A percentile compares a stretch with the other conserved stretches of the same genome.
These are phyloP conservation scores for Neurospora sp. DNA, from an alignment of 495 filamentous ascomycete genomes.

Conservation along the genomic window DNA sequence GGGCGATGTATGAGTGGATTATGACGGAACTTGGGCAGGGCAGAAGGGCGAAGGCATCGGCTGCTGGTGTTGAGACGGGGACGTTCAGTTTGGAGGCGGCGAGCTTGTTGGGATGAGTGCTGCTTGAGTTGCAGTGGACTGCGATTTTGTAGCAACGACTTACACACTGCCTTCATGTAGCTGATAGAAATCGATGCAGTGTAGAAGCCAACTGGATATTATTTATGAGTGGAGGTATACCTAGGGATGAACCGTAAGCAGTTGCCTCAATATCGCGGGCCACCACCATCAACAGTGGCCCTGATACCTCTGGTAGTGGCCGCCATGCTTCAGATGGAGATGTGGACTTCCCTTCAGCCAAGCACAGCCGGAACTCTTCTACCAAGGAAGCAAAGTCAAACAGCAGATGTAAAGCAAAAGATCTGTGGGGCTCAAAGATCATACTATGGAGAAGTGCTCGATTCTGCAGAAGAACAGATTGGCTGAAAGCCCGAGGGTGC, in stretches of 20 bases:
- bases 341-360: not conserved
- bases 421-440: too few species aligned
- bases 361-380: not conserved
- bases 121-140: not conserved
- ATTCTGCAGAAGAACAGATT: too few species aligned
- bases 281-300: not conserved
- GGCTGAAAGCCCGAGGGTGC: too few species aligned
- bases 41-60: not conserved
- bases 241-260: not conserved
- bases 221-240: not conserved
- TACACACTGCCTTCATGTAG: not conserved
- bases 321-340: not conserved
- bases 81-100: not conserved
- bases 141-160: not conserved
- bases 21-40: slow-evolving; percentile 45
- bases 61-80: not conserved
- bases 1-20: slow-evolving; percentile 79
- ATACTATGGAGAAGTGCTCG: too few species aligned
- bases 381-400: not conserved
- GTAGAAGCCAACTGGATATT: too few species aligned
- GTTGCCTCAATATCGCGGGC: not conserved
- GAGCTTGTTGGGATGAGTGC: not conserved
- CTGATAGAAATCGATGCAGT: not conserved
- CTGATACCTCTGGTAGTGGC: not conserved
- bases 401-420: not conserved